Conservation (phyloP, 2,329 filamentous ascomycete species). For the Phaeosphaeria sp. region DNA sequence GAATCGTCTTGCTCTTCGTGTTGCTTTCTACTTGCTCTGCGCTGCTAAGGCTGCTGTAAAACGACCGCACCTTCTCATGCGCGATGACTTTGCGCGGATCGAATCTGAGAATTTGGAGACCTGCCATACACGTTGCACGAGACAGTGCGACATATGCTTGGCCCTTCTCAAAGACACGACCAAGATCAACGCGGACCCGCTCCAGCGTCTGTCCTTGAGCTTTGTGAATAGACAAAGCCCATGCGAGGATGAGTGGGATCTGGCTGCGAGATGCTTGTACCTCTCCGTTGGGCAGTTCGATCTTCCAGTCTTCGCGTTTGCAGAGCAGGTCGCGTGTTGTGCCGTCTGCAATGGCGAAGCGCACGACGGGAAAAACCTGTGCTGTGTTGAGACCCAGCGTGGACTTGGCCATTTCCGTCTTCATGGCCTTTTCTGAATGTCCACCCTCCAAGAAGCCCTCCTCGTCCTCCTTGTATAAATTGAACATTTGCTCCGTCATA, state of each 20-base stretch:
- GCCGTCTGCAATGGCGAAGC: constrained; percentile 81
- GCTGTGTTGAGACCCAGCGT: constrained; percentile 56
- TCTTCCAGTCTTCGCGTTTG: constrained; percentile 90
- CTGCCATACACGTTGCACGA: constrained; percentile 85
- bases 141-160: constrained; percentile 97
- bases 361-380: constrained; percentile 79
- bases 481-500: constrained; percentile 72
- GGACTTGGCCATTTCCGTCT: constrained; percentile 57
- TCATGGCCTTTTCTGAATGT: constrained; percentile 47
- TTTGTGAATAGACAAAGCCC: constrained; percentile 98
- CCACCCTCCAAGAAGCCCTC: constrained; percentile 60
- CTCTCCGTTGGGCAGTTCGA: constrained; percentile 94
- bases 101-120: constrained; percentile 87
- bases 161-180: constrained; percentile 93
- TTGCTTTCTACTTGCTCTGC: constrained; percentile 61
- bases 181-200: constrained; percentile 91
- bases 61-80: constrained; percentile 82
- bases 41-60: constrained; percentile 82
- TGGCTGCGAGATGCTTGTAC: constrained; percentile 82
- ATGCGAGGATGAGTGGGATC: constrained; percentile 86
- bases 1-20: constrained; percentile 39
- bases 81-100: constrained; percentile 93
- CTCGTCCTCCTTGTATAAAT: constrained; percentile 64
- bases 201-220: constrained; percentile 95
- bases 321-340: constrained; percentile 78